Conservation (phyloP, 306 rosid species). For the Vigna hirtella region DNA sequence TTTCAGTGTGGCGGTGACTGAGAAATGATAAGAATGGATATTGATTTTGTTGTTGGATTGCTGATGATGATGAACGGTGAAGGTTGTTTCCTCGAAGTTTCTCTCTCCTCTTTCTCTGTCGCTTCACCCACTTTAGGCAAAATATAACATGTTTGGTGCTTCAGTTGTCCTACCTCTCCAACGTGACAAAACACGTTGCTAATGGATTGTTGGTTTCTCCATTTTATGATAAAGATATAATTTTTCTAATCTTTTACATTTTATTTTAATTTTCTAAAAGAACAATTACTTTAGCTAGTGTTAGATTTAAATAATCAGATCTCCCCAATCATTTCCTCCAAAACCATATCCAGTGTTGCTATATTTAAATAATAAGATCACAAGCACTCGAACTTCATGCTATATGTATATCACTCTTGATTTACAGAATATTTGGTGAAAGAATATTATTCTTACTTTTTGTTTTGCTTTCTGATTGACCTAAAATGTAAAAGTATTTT, state of each 20-base stretch:
- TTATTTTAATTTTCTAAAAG: not conserved
- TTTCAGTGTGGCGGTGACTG: slow-evolving; percentile 17
- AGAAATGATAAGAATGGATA: slow-evolving; percentile 21
- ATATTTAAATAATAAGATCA: not conserved
- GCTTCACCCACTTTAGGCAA: slow-evolving; percentile 17
- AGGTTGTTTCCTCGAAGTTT: slow-evolving; percentile 55
- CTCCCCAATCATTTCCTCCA: not conserved
- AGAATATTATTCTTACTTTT: not conserved
- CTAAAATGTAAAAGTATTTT: not conserved
- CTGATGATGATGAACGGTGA: slow-evolving; percentile 28
- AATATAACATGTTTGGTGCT: not conserved
- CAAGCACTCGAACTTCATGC: not conserved
- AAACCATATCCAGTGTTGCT: not conserved
- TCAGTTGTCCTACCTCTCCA: not conserved
- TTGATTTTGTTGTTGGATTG: not conserved
- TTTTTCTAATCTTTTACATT: too few species aligned
- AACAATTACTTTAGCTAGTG: slow-evolving; percentile 18
- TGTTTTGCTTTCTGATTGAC: not conserved
- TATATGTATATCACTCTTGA: not conserved
- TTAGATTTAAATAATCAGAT: slow-evolving; percentile 16
- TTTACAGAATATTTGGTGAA: not conserved
- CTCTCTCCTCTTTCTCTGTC: not conserved
- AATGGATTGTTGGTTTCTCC: not conserved
- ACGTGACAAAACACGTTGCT: not conserved
- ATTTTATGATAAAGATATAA: too few species aligned